Conservation (phyloP, 257 asterid genomes). For the Handroanthus guayacan region DNA sequence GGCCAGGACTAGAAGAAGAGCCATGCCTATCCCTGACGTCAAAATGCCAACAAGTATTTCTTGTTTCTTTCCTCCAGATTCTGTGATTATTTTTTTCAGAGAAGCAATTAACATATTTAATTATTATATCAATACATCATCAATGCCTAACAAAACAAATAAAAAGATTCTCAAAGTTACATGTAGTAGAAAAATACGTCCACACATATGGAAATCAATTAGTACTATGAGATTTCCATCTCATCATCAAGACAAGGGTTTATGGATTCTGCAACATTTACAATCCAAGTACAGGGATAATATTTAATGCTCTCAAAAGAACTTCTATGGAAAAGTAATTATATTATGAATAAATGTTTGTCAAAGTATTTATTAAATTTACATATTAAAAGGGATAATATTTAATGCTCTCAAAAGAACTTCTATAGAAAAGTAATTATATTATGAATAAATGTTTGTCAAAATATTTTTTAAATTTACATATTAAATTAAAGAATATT, state of each 20-base stretch:
- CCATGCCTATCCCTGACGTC: slow-evolving; percentile 19
- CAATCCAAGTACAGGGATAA: not conserved
- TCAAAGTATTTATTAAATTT: not conserved
- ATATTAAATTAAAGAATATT: not conserved
- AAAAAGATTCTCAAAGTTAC: too few species aligned
- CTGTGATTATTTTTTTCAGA: not conserved
- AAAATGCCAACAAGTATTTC: not conserved
- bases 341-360: not conserved
- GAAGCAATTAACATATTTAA: too few species aligned
- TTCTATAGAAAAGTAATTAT: too few species aligned
- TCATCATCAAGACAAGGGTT: too few species aligned
- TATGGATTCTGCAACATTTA: too few species aligned
- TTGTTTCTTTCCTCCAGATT: not conserved
- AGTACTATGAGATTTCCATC: too few species aligned
- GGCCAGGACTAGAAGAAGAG: slow-evolving; percentile 24
- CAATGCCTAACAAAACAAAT: too few species aligned
- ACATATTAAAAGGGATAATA: not conserved
- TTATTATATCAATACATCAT: too few species aligned
- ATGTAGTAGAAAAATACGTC: too few species aligned
- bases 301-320: not conserved
- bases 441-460: not conserved
- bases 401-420: too few species aligned
- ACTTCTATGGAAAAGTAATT: too few species aligned
- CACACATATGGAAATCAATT: too few species aligned
- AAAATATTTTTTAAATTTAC: not conserved